Conservation (phyloP, 2,329 filamentous ascomycete genomes). For the Zalaria obscura region DNA sequence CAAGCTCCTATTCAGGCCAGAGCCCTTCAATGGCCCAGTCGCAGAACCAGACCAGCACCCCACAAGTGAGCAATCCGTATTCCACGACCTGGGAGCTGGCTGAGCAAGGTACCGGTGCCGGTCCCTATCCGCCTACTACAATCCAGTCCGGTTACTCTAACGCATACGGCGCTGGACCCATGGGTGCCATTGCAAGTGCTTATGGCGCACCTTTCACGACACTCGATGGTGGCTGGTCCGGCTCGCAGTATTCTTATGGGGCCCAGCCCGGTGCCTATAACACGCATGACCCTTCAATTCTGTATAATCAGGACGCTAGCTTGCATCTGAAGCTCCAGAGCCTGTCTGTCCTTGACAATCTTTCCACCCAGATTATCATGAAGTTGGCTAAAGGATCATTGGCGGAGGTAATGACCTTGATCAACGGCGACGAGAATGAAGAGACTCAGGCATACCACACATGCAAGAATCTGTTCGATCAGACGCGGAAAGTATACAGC, state of each 20-base stretch:
- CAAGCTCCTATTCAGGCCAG: background rate
- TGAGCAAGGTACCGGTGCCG: background rate
- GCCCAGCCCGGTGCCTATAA: background rate
- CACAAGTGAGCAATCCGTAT: background rate
- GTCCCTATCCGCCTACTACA: background rate
- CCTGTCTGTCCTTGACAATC: constrained; percentile 45
- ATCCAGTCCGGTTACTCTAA: background rate
- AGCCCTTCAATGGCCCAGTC: background rate
- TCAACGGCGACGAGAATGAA: constrained; percentile 39
- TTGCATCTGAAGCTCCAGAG: constrained; percentile 42
- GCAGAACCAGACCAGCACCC: background rate
- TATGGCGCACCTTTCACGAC: background rate
- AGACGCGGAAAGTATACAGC: constrained; percentile 47
- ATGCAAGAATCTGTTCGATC: constrained; percentile 47
- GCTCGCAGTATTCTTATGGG: background rate
- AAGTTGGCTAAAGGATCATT: constrained; percentile 43
- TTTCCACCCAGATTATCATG: constrained; percentile 45
- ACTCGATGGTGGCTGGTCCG: no score
- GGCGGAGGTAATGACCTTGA: constrained; percentile 41
- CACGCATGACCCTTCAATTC: constrained; percentile 1
- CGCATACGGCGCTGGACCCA: no score
- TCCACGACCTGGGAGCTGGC: background rate
- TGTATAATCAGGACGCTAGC: constrained; percentile 25
- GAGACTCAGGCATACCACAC: constrained; percentile 45
- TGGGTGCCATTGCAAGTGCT: background rate